Base-by-base conservation (phyloP, 2,329 filamentous ascomycete genomes). In the Stachybotrys chartarum region DNA sequence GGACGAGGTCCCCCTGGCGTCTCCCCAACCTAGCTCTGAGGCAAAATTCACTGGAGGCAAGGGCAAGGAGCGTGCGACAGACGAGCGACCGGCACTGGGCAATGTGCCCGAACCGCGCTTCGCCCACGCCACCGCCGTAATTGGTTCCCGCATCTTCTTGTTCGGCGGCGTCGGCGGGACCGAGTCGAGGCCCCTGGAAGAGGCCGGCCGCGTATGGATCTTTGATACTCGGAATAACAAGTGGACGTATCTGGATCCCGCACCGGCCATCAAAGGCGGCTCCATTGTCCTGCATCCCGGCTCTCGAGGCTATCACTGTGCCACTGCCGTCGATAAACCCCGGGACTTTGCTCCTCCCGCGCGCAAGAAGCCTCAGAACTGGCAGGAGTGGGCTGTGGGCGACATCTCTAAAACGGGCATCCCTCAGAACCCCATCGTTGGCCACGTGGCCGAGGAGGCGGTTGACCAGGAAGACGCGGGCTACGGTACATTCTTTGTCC, bases 81-180 rank as follows among this genome's bases (percentile, higher is more conserved):
- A 63, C 10, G 60, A 66, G 30, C 60, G 17, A 51, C 63, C 61
- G 6, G 61, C 59, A 7, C 62, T 75, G 1, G 72, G 70, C 31
- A 67, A 78, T 35, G 77, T 88, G 1, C 90, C 90, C 0, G 70
- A 76, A 1, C 78, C 89, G 2, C 83, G 91, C 18, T 83, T 92
- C 2, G 91, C 91, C 18, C 83, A 90, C 61, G 86, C 90, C 39
- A 83, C 86, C 0, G 81, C 86, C 12, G 79, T 84, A 1, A 81
- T 94, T 56, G 79, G 85, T 56, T 79, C 80, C 49, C 84, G 84
- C 24, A 84, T 95, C 63, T 93, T 93, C 71, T 60, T 95, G 47
- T 96, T 92, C 70, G 91, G 90, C 51, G 91, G 91, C 10, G 84
- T 89, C 49, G 86, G 87, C 39, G 87, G 87, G 0, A 71, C 78